These are phyloP conservation scores for Thalassiosira hispida DNA, from an alignment of 352 stramenopile genomes.

Conservation along the genomic window DNA sequence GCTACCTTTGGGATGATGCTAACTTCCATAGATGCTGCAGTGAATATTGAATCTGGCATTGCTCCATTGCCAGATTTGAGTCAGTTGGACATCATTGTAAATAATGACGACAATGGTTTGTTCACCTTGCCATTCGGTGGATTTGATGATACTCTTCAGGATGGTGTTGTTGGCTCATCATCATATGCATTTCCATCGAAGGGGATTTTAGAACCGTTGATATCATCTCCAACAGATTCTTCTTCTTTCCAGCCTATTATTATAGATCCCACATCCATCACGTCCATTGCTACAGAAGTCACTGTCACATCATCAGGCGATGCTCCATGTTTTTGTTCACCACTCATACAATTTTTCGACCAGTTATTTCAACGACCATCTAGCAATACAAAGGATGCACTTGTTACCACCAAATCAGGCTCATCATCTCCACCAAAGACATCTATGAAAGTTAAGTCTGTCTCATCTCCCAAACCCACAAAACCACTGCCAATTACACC, in stretches of 20 bases:
- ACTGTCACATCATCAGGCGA: background rate
- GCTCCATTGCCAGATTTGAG: slow-evolving; percentile 32
- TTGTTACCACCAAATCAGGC: no score
- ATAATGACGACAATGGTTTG: background rate
- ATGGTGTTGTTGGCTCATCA: no score
- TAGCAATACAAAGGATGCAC: background rate
- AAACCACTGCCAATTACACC: background rate
- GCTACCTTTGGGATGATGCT: background rate
- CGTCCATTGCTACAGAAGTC: background rate
- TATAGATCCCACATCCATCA: background rate
- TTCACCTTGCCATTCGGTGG: slow-evolving; percentile 6
- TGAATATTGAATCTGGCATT: background rate
- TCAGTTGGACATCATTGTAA: background rate
- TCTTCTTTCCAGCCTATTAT: background rate
- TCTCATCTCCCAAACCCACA: background rate
- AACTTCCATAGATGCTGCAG: background rate
- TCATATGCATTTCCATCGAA: background rate
- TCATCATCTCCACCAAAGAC: no score
- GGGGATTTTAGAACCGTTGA: no score
- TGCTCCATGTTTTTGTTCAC: slow-evolving; percentile 35
- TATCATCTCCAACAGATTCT: background rate
- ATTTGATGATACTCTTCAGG: slow-evolving; percentile 6
- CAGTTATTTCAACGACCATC: slow-evolving; percentile 24
- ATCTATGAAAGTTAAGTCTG: no score
- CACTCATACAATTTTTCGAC: slow-evolving; percentile 30